phyloP scores from a whole-genome alignment of 2,329 filamentous ascomycete species.

The Hypoxylon sp. region DNA sequence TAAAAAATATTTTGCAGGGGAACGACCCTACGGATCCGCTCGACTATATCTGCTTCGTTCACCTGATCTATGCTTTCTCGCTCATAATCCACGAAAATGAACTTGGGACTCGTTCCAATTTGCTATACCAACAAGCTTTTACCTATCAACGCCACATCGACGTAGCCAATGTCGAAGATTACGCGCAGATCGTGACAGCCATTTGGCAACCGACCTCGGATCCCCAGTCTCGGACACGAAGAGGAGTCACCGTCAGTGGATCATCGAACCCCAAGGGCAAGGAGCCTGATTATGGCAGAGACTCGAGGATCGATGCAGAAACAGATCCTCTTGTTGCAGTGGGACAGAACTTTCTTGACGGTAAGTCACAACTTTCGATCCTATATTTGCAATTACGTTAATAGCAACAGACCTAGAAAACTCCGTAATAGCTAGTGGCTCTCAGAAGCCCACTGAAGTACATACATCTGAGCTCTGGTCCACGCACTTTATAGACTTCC shows the following conservation, averaged over 20 bases:
- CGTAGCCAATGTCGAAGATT: slow-evolving; percentile 57
- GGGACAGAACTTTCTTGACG: slow-evolving; percentile 67
- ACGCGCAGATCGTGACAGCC: slow-evolving; percentile 60
- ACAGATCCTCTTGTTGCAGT: slow-evolving; percentile 60
- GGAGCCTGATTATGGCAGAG: slow-evolving; percentile 51
- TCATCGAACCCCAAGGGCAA: slow-evolving; percentile 61
- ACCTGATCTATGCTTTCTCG: slow-evolving; percentile 67
- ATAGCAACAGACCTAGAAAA: slow-evolving; percentile 63
- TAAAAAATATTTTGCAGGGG: slow-evolving; percentile 60
- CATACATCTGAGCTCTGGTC: slow-evolving; percentile 60
- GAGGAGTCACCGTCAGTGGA: slow-evolving; percentile 38
- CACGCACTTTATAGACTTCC: slow-evolving; percentile 58
- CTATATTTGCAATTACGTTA: slow-evolving; percentile 14
- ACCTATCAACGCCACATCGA: slow-evolving; percentile 61
- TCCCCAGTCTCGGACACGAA: slow-evolving; percentile 49
- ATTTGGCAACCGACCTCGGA: slow-evolving; percentile 65
- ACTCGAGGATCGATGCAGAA: slow-evolving; percentile 21
- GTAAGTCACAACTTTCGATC: slow-evolving; percentile 54
- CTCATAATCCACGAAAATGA: slow-evolving; percentile 63
- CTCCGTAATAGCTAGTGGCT: slow-evolving; percentile 56
- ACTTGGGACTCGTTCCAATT: slow-evolving; percentile 54
- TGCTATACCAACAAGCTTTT: slow-evolving; percentile 65
- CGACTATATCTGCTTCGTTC: slow-evolving; percentile 66
- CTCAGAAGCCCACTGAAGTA: slow-evolving; percentile 54
- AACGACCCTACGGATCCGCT: slow-evolving; percentile 58